phyloP scores from a whole-genome alignment of 129 eudicot genomes.

The Artemisia annua region DNA sequence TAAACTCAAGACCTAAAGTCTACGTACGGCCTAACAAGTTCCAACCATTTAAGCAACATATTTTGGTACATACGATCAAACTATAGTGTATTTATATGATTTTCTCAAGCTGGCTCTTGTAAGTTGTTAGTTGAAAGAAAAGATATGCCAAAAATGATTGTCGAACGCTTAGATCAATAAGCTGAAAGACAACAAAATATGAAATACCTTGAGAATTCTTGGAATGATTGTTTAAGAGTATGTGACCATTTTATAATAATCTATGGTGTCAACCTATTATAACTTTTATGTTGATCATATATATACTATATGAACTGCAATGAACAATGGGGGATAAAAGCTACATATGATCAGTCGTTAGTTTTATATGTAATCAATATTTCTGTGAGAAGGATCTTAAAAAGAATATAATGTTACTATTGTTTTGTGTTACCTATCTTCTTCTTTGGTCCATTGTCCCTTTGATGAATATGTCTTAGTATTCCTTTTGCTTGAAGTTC shows the following conservation, averaged over 20 bases:
- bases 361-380: neutral
- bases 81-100: too few species aligned
- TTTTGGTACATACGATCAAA: too few species aligned
- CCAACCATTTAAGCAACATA: too few species aligned
- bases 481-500: constrained; percentile 23
- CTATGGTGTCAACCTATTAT: neutral
- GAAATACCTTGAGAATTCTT: neutral
- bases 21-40: too few species aligned
- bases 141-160: neutral
- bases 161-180: neutral
- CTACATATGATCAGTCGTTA: neutral
- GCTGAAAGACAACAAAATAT: neutral
- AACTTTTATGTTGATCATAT: neutral
- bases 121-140: neutral
- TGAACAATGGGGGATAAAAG: neutral
- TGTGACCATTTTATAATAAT: neutral
- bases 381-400: neutral
- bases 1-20: neutral
- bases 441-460: constrained; percentile 71
- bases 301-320: neutral
- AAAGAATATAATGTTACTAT: neutral
- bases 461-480: constrained; percentile 51
- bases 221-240: neutral
- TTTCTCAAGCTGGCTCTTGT: too few species aligned
- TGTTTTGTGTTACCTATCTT: constrained; percentile 53